These are phyloP conservation scores for Puccinia polysora DNA, from an alignment of 1,284 basidiomycete species.

Conservation along the genomic window DNA sequence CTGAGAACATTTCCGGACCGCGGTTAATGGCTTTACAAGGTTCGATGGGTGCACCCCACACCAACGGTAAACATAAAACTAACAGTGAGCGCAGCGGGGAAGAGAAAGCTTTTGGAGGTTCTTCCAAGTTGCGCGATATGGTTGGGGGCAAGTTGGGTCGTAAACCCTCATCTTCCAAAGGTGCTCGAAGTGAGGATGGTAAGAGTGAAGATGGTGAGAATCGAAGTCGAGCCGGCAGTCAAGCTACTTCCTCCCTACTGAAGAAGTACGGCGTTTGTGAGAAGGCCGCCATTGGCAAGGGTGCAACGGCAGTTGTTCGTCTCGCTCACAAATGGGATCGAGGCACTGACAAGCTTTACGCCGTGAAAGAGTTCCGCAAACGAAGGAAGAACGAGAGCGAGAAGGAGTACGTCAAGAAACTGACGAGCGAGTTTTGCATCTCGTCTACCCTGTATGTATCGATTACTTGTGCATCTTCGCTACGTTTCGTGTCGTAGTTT, in stretches of 20 bases:
- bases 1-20: constrained; percentile 8
- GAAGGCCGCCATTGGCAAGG: constrained; percentile 93
- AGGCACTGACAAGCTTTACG: constrained; percentile 93
- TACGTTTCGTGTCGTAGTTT: too few relatives aligned
- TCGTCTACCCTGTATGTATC: constrained; percentile 88
- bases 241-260: constrained; percentile 48
- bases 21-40: constrained; percentile 22
- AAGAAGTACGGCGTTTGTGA: constrained; percentile 98
- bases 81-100: constrained; percentile 41
- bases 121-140: constrained; percentile 44
- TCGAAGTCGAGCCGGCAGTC: constrained; percentile 28
- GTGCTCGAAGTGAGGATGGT: constrained; percentile 48
- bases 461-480: too few relatives aligned
- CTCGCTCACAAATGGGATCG: constrained; percentile 99
- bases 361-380: constrained; percentile 98
- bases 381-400: constrained; percentile 96
- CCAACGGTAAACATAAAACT: neutral
- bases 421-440: constrained; percentile 98
- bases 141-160: constrained; percentile 45
- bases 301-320: constrained; percentile 90
- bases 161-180: constrained; percentile 46
- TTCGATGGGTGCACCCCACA: neutral
- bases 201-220: constrained; percentile 45
- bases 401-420: constrained; percentile 99
- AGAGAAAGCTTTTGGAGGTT: constrained; percentile 24